phyloP scores from a whole-genome alignment of 2,329 filamentous ascomycete genomes.

The Exophiala calicioides region DNA sequence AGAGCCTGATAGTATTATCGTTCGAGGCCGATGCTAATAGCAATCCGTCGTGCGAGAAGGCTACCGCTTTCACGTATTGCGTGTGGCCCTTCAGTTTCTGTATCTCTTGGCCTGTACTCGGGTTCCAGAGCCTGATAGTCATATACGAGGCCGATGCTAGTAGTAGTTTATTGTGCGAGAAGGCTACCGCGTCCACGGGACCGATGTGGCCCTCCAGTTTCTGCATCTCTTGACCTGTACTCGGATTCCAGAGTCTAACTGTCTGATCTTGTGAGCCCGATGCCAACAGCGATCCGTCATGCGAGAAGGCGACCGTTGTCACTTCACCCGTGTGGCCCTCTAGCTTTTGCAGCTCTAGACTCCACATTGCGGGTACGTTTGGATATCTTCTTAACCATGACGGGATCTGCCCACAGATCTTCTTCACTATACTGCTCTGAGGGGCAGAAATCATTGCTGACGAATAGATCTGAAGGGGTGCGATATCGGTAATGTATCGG shows the following conservation, averaged over 20 bases:
- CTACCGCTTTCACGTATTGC: slow-evolving; percentile 24
- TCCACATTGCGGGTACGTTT: neutral
- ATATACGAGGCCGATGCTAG: slow-evolving; percentile 33
- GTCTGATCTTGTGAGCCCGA: slow-evolving; percentile 27
- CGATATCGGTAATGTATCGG: slow-evolving; percentile 32
- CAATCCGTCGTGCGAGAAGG: slow-evolving; percentile 33
- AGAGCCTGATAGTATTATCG: slow-evolving; percentile 25
- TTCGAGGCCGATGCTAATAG: slow-evolving; percentile 28
- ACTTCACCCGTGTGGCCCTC: slow-evolving; percentile 22
- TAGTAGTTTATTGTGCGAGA: slow-evolving; percentile 29
- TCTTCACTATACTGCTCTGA: slow-evolving; percentile 31
- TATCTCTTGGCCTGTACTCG: neutral
- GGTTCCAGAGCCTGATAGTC: slow-evolving; percentile 20
- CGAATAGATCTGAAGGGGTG: slow-evolving; percentile 41
- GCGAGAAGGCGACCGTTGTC: slow-evolving; percentile 28
- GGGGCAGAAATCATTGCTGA: slow-evolving; percentile 39
- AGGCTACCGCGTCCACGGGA: slow-evolving; percentile 30
- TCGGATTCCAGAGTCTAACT: slow-evolving; percentile 28
- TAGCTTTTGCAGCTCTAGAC: slow-evolving; percentile 21
- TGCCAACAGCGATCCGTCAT: slow-evolving; percentile 22
- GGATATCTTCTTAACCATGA: slow-evolving; percentile 6
- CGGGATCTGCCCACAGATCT: slow-evolving; percentile 29
- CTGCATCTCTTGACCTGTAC: slow-evolving; percentile 12
- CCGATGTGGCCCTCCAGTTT: slow-evolving; percentile 30
- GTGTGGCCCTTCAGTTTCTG: slow-evolving; percentile 26